phyloP scores from a whole-genome alignment of 495 filamentous ascomycete genomes.

The Clohesyomyces aquaticus region DNA sequence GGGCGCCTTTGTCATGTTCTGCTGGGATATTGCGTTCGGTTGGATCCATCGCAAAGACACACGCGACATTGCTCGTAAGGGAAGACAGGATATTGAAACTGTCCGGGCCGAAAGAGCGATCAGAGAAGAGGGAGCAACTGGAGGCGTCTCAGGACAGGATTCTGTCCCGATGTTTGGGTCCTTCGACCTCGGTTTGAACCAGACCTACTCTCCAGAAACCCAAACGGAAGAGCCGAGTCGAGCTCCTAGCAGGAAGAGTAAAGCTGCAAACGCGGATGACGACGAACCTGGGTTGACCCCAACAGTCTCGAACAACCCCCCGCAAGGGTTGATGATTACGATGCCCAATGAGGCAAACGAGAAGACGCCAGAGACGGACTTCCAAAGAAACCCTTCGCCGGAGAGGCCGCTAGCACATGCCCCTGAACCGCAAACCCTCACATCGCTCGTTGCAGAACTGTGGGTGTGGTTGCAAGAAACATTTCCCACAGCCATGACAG shows the following conservation, averaged over 20 bases:
- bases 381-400: not conserved
- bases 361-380: conserved; percentile 2
- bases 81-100: conserved; percentile 55
- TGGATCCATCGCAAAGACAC: conserved; percentile 56
- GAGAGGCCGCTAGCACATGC: not conserved
- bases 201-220: not conserved
- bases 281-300: not conserved
- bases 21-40: conserved; percentile 16
- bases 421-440: conserved; percentile 49
- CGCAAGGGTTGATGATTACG: conserved; percentile 28
- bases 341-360: conserved; percentile 17
- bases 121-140: not conserved
- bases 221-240: not conserved
- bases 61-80: conserved; percentile 60
- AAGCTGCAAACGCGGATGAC: conserved; percentile 1
- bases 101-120: conserved; percentile 23
- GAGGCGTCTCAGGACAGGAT: too few species aligned
- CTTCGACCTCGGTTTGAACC: not conserved
- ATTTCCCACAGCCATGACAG: conserved; percentile 66
- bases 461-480: conserved; percentile 65
- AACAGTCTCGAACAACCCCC: not conserved
- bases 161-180: not conserved
- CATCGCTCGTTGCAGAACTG: conserved; percentile 49
- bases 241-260: not conserved
- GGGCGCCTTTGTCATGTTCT: conserved; percentile 55